Evolutionary conservation across 1,139 yeast species (phyloP).

Genomic region (Diutina sp.): DNA sequence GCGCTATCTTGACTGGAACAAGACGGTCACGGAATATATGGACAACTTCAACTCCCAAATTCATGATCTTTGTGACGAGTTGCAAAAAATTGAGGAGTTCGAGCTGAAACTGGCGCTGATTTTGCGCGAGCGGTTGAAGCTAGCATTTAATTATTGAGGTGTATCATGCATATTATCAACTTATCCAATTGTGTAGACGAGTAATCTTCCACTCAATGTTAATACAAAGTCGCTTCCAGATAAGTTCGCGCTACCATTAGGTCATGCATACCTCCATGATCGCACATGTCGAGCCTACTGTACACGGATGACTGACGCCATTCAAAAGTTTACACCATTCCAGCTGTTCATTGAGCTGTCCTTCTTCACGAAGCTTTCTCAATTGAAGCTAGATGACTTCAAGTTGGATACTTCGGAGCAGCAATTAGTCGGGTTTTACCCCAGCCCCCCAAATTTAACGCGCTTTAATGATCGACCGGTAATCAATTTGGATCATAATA

Average conservation of each 20-base stretch:
- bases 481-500: conserved; percentile 23
- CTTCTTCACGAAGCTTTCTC: conserved; percentile 65
- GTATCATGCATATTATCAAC: not conserved
- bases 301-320: not conserved
- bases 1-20: not conserved
- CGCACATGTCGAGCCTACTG: not conserved
- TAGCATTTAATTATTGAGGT: not conserved
- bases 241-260: not conserved
- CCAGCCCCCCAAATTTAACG: conserved; percentile 18
- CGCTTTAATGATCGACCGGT: conserved; percentile 31
- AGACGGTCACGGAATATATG: not conserved
- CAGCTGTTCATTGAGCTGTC: conserved; percentile 70
- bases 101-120: not conserved
- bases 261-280: not conserved
- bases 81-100: not conserved
- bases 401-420: conserved; percentile 42
- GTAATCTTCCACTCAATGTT: not conserved
- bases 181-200: not conserved
- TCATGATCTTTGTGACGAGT: not conserved
- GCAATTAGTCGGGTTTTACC: conserved; percentile 24
- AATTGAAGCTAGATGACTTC: conserved; percentile 51
- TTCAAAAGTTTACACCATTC: not conserved
- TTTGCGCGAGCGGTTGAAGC: not conserved
- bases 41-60: not conserved
- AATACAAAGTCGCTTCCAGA: too few species aligned